phyloP scores from a whole-genome alignment of 2,329 filamentous ascomycete species.

The Pseudogymnoascus sp. region DNA sequence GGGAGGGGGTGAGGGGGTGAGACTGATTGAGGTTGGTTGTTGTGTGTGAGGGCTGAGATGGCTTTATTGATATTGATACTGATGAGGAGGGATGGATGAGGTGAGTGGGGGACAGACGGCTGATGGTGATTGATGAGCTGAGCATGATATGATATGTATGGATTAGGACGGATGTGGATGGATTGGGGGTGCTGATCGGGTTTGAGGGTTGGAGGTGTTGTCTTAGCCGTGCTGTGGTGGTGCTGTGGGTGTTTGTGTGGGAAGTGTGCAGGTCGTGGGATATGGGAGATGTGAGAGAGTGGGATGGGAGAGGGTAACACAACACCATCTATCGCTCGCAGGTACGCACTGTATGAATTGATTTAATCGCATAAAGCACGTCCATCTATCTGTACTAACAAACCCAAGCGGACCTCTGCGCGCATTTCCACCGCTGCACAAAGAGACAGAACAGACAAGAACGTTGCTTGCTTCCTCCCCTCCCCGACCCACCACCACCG shows the following conservation, averaged over 20 bases:
- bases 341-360: background rate
- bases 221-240: background rate
- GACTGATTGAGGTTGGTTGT: no score
- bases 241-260: no score
- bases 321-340: background rate
- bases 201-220: background rate
- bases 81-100: no score
- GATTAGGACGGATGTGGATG: no score
- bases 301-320: background rate
- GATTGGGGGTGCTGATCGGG: background rate
- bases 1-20: background rate
- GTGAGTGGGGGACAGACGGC: no score
- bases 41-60: no score
- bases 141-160: background rate
- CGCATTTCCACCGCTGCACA: background rate
- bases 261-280: background rate
- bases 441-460: background rate
- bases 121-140: no score
- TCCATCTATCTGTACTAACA: background rate
- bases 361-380: no score
- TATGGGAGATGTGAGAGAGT: background rate
- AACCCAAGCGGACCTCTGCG: background rate
- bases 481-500: background rate
- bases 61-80: no score
- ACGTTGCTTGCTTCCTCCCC: background rate